Conservation (phyloP, 768 basidiomycete species). For the Pholiota conissans region DNA sequence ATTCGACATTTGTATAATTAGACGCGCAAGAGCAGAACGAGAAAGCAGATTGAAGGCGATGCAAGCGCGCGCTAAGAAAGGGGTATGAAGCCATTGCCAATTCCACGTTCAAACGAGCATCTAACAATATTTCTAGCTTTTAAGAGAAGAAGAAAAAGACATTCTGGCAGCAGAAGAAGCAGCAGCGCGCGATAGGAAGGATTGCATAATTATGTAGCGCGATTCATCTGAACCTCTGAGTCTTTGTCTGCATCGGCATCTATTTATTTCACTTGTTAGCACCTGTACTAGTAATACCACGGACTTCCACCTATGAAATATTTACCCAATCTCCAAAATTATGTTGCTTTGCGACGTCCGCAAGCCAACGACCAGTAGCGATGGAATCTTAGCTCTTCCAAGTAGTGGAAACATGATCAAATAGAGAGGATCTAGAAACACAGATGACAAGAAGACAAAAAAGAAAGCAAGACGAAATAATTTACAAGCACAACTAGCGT, state of each 20-base stretch:
- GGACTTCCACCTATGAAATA: no score
- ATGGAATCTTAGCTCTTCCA: not conserved
- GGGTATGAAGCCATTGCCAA: constrained; percentile 49
- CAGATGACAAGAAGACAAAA: not conserved
- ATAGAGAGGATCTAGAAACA: not conserved
- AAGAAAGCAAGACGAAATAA: constrained; percentile 7
- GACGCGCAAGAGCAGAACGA: constrained; percentile 74
- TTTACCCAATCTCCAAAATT: no score
- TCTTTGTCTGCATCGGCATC: not conserved
- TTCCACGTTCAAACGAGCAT: not conserved
- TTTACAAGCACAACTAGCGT: constrained; percentile 25
- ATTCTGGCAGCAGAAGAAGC: constrained; percentile 54
- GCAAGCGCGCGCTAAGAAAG: constrained; percentile 73
- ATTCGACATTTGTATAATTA: constrained; percentile 34
- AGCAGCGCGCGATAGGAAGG: constrained; percentile 40
- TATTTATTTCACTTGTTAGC: not conserved
- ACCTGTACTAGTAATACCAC: not conserved
- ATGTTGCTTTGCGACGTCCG: no score
- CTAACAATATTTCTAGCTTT: constrained; percentile 34
- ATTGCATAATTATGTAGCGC: constrained; percentile 59
- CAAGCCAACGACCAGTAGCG: no score
- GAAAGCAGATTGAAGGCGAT: constrained; percentile 71
- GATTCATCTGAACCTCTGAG: no score
- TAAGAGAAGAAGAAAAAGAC: constrained; percentile 65
- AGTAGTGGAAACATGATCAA: not conserved